Percentiles rank a stretch among this genome's conserved stretches.
These are phyloP conservation scores for Rhodamnia rubescens DNA, from an alignment of 345 rosid species.

Conservation along the genomic window DNA sequence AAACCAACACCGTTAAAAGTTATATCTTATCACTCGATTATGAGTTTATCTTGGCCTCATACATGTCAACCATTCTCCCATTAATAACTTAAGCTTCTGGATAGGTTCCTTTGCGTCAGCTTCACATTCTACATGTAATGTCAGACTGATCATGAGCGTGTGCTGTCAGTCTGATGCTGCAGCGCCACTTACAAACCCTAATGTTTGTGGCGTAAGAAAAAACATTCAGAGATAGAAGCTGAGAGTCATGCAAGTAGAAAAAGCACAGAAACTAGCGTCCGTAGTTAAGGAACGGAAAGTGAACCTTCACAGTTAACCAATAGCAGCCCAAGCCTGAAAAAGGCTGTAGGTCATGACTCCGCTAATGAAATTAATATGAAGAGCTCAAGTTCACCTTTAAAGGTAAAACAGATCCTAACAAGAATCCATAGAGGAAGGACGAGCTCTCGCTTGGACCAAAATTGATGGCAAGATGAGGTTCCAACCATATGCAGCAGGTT, in stretches of 20 bases:
- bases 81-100: background rate
- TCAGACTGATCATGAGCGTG: background rate
- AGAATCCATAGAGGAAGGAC: background rate
- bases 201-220: background rate
- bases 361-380: background rate
- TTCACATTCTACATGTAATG: background rate
- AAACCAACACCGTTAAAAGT: background rate
- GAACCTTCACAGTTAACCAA: background rate
- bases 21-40: background rate
- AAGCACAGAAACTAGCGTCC: background rate
- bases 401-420: background rate
- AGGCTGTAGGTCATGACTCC: background rate
- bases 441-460: background rate
- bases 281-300: background rate
- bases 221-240: background rate
- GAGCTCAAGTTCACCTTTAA: background rate
- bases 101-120: background rate
- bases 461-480: background rate
- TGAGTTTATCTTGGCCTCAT: background rate
- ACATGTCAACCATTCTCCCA: background rate
- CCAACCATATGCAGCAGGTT: background rate
- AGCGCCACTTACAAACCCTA: background rate
- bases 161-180: background rate
- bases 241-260: background rate
- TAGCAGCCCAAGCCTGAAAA: background rate